Conservation (phyloP, 2,329 filamentous ascomycete genomes). For the Ascochyta pisi region DNA sequence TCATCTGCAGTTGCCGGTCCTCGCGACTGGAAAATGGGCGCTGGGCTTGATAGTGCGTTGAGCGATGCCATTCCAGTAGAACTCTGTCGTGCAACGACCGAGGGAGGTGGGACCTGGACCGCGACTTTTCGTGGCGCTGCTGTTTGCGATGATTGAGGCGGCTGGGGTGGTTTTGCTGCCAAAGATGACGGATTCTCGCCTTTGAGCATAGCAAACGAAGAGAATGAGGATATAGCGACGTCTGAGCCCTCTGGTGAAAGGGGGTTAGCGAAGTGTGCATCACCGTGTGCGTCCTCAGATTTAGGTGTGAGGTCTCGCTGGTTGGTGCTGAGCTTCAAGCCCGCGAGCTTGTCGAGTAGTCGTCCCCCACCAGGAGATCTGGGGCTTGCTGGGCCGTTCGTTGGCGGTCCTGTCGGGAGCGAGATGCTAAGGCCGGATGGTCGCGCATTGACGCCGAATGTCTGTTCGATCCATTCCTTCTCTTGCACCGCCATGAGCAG, state of each 20-base stretch:
- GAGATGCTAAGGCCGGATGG: conserved; percentile 50
- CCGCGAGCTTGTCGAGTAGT: conserved; percentile 79
- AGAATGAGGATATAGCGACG: conserved; percentile 62
- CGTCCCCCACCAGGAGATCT: conserved; percentile 69
- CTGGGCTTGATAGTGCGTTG: conserved; percentile 51
- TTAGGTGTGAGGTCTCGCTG: conserved; percentile 67
- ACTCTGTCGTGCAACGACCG: conserved; percentile 50
- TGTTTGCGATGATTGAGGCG: conserved; percentile 29
- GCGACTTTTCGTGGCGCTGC: conserved; percentile 42
- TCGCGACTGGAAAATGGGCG: conserved; percentile 39
- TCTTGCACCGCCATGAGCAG: conserved; percentile 84
- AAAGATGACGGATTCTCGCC: conserved; percentile 51
- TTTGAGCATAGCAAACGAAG: conserved; percentile 64
- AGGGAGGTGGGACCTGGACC: conserved; percentile 46
- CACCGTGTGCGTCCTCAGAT: conserved; percentile 24
- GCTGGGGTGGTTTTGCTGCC: conserved; percentile 52
- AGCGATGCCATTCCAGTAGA: conserved; percentile 53
- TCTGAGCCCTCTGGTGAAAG: conserved; percentile 69
- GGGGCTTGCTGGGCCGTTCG: conserved; percentile 66
- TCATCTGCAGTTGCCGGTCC: conserved; percentile 42
- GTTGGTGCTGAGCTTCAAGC: conserved; percentile 78
- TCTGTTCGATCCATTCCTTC: conserved; percentile 82
- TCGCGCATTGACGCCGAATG: conserved; percentile 70
- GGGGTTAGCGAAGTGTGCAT: conserved; percentile 51
- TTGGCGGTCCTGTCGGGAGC: conserved; percentile 47